Evolutionary conservation across 1,284 basidiomycete species (phyloP), one percentile per base, ranked within the genome.

Genomic region (Schizopora paradoxa): DNA sequence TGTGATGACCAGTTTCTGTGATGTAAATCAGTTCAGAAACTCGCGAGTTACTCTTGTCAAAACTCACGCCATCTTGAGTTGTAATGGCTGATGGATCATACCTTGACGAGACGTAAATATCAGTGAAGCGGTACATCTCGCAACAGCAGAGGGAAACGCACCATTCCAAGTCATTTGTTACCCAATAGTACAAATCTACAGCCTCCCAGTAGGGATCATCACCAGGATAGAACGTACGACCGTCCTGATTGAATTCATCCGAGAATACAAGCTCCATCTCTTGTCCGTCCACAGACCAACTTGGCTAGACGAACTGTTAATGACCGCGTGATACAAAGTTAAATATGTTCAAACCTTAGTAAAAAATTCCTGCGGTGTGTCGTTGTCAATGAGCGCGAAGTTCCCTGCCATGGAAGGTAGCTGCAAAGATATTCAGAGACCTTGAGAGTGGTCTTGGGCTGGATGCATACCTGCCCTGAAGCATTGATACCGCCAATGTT

Each of bases 241-340:
- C 84, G 25, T 84, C 79, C 25, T 68, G 67, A 55, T 90, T 80
- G 60, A 91, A 91, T 62, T 91, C 88, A 60, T 91, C 87, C 5
- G 80, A 85, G 60, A 83, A 89, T 1, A 86, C 82, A 13, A 89
- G 65, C 7, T 70, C 62, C 65, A 68, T 64, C 28, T 64, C 49
- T 32, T 53, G 47, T 8, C 50, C 51, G 26, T 57, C 54, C n/a
- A n/a, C n/a, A n/a, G 47, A 31, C 34, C 45, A 47, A 25, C 48
- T 43, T 10, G 44, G 22, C 48, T 50, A 39, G 7, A 23, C 2
- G 29, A 4, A 41, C 2, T 23, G 11, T 26, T n/a, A 21, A 27
- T 44, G 27, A 18, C 21, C 29, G 45, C 43, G 16, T 47, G 46
- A 11, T 40, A 29, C 61, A 61, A 69, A 58, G 25, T 74, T 53